Evolutionary conservation across 768 basidiomycete species (phyloP).

Genomic region (Phallus indusiatus): DNA sequence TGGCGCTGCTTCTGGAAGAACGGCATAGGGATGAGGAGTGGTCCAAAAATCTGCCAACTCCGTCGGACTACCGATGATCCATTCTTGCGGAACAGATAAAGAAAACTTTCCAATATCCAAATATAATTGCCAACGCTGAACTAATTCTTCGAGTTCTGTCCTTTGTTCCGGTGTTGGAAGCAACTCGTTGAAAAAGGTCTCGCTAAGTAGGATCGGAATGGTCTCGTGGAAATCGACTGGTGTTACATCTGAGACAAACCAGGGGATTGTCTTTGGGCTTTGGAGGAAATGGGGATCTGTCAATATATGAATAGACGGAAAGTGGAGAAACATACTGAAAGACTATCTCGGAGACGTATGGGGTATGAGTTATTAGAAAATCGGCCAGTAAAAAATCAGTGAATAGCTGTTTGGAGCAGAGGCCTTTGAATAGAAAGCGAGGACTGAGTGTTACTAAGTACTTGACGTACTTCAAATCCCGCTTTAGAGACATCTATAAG

Average conservation of each 20-base stretch:
- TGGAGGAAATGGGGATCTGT: constrained; percentile 1
- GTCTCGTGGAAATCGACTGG: constrained; percentile 70
- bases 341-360: constrained; percentile 69
- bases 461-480: constrained; percentile 69
- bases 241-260: constrained; percentile 95
- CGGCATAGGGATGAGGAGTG: constrained; percentile 65
- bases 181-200: constrained; percentile 44
- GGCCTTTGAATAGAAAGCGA: not conserved
- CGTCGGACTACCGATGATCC: constrained; percentile 44
- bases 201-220: constrained; percentile 47
- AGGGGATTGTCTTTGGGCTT: constrained; percentile 90
- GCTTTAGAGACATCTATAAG: constrained; percentile 33
- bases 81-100: constrained; percentile 57
- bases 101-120: constrained; percentile 61
- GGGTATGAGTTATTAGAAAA: constrained; percentile 84
- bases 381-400: constrained; percentile 92
- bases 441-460: not conserved
- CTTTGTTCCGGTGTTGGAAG: constrained; percentile 16
- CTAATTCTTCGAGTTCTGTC: constrained; percentile 48
- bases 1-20: constrained; percentile 47
- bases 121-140: constrained; percentile 62
- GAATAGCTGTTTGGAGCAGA: constrained; percentile 52
- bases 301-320: constrained; percentile 3
- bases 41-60: constrained; percentile 56
- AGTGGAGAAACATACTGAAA: constrained; percentile 61